Evolutionary conservation across 2,329 filamentous ascomycete genomes (phyloP).

Genomic region (Fusarium clavum): DNA sequence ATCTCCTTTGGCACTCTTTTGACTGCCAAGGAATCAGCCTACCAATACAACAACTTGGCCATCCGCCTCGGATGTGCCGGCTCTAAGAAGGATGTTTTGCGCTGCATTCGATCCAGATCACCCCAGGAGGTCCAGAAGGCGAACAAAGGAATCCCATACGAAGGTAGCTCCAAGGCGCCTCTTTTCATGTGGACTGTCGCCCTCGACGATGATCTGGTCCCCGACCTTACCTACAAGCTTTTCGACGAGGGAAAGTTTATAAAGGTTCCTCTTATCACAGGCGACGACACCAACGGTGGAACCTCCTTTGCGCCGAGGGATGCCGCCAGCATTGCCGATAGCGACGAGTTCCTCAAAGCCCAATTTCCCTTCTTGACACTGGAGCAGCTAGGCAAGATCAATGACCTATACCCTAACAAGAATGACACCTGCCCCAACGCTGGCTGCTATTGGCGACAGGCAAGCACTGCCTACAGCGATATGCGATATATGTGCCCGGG

Average conservation of each 20-base stretch:
- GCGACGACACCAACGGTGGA: slow-evolving; percentile 55
- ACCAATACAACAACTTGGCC: slow-evolving; percentile 64
- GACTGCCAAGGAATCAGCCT: slow-evolving; percentile 60
- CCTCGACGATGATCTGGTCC: slow-evolving; percentile 65
- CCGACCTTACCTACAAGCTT: slow-evolving; percentile 61
- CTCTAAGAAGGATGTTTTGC: slow-evolving; percentile 51
- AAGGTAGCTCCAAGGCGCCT: slow-evolving; percentile 50
- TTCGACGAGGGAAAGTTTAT: slow-evolving; percentile 64
- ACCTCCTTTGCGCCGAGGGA: slow-evolving; percentile 50
- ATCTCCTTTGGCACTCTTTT: slow-evolving; percentile 63
- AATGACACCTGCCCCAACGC: slow-evolving; percentile 48
- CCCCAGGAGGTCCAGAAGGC: slow-evolving; percentile 55
- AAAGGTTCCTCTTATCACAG: slow-evolving; percentile 64
- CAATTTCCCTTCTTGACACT: slow-evolving; percentile 51
- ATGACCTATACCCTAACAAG: slow-evolving; percentile 52
- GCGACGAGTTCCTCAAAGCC: slow-evolving; percentile 50
- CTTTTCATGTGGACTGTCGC: slow-evolving; percentile 66
- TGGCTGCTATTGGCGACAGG: slow-evolving; percentile 54
- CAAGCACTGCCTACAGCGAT: slow-evolving; percentile 52
- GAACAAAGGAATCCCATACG: slow-evolving; percentile 55
- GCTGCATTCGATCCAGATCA: slow-evolving; percentile 60
- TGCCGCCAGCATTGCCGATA: slow-evolving; percentile 49
- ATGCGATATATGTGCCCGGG: slow-evolving; percentile 53
- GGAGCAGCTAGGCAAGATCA: slow-evolving; percentile 49
- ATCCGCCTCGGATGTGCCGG: slow-evolving; percentile 56